Base-by-base conservation (phyloP, 1,284 basidiomycete species). In the Rhodotorula sp. region DNA sequence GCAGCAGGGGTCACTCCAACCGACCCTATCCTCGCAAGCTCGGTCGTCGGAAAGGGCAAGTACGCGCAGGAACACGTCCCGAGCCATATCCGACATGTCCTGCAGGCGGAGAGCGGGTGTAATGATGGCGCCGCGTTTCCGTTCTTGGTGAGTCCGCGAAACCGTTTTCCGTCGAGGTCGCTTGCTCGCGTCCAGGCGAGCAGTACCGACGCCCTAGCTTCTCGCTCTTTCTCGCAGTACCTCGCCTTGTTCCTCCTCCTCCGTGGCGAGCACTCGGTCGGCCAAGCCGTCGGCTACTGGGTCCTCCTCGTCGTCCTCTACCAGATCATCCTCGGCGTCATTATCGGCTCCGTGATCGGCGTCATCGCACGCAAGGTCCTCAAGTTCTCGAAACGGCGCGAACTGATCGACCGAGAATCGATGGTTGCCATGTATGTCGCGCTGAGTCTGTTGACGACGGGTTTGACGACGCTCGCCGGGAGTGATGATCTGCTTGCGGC, bases 11-110 rank as follows among this genome's bases (percentile, higher is more conserved):
- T 97, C 34, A 97, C 95, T 0, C 96, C 95, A 0, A 98, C 96
- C 17, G 96, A 99, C 81, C 95, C 95, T 29, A 84, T 82, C 70
- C 78, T 84, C 71, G 81, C 83, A 0, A 83, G 84, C 62, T 82
- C 82, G 34, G 81, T 99, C 65, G 90, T 99, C 20, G 95, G 96
- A 78, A 78, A 78, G 69, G 95, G 96, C 63, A 95, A 93, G 81
- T 99, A 95, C 83, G 95, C 95, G 4, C 91, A 99, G 80, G 96
- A 97, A 79, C 95, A 99, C 77, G 95, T 99, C 24, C 95, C 95
- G 0, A 89, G 92, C 0, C 96, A 99, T 80, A 85, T 99, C 58
- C 88, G 94, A 49, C 92, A 98, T 80, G 85, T 96, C 65, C 82
- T 97, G n/a, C 87, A 91, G 5, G 93, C 92, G 2, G 94, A 98